Evolutionary conservation across 495 filamentous ascomycete genomes (phyloP).

Genomic region (Thozetella sp.): DNA sequence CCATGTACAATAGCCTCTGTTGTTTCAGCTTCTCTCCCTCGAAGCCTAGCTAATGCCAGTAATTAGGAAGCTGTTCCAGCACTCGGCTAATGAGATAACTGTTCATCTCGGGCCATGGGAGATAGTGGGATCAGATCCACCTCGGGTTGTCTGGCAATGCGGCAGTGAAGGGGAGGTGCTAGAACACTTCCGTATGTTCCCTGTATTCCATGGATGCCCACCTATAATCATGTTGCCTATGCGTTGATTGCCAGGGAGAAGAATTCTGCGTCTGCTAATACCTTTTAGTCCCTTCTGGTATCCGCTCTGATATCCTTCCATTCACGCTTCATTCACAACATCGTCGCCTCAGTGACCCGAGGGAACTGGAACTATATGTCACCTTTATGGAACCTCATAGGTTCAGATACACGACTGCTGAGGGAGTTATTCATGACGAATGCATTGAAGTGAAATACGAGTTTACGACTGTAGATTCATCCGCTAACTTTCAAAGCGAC

Average conservation of each 20-base stretch:
- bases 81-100: constrained; percentile 27
- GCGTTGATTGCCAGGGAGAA: too few species aligned
- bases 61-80: constrained; percentile 34
- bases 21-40: too few species aligned
- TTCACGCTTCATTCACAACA: constrained; percentile 32
- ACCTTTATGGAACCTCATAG: constrained; percentile 31
- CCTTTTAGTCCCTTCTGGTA: constrained; percentile 33
- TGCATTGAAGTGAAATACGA: constrained; percentile 35
- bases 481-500: constrained; percentile 33
- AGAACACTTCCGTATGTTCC: constrained; percentile 36
- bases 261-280: too few species aligned
- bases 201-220: not conserved
- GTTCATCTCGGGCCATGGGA: constrained; percentile 39
- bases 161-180: constrained; percentile 33
- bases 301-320: constrained; percentile 25
- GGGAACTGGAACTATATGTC: constrained; percentile 34
- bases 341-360: constrained; percentile 29
- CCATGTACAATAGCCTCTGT: too few species aligned
- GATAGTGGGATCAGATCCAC: constrained; percentile 22
- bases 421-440: constrained; percentile 30
- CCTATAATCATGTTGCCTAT: too few species aligned
- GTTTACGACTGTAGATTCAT: constrained; percentile 32
- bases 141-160: constrained; percentile 33
- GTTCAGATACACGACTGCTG: constrained; percentile 26
- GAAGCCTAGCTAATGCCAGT: too few species aligned